phyloP scores from a whole-genome alignment of 257 asterid genomes.

The Rubia yunnanensis region DNA sequence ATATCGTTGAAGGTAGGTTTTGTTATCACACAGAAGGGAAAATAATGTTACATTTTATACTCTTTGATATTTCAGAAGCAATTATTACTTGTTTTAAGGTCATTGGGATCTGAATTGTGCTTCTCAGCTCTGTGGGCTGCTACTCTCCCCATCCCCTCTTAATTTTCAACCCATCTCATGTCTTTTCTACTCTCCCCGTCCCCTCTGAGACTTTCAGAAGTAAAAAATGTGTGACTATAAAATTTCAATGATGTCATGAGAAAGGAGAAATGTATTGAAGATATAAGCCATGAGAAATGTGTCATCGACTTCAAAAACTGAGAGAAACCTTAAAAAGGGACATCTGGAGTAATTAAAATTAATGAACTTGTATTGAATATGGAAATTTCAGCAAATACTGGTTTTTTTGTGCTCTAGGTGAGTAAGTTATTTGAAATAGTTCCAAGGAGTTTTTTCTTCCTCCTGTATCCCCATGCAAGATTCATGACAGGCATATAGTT shows the following conservation, averaged over 20 bases:
- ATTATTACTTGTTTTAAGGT: background rate
- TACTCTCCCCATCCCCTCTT: background rate
- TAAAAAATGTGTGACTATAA: background rate
- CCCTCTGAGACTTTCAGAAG: background rate
- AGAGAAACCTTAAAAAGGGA: background rate
- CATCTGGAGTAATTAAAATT: background rate
- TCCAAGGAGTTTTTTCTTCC: background rate
- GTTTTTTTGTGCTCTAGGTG: background rate
- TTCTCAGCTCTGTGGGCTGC: background rate
- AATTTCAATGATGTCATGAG: background rate
- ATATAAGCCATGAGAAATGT: background rate
- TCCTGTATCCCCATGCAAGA: background rate
- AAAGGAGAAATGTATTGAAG: too few relatives aligned
- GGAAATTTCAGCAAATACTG: background rate
- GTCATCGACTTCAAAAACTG: too few relatives aligned
- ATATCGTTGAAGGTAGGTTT: slow-evolving; percentile 82
- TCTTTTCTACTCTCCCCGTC: too few relatives aligned
- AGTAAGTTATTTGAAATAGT: too few relatives aligned
- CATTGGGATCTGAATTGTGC: background rate
- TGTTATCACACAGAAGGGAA: background rate
- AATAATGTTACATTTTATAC: background rate
- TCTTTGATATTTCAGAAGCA: background rate
- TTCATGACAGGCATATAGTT: background rate
- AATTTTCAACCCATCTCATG: background rate
- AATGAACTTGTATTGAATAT: background rate